These are phyloP conservation scores for Yamadazyma oceani DNA, from an alignment of 1,139 yeast genomes.

Conservation along the genomic window DNA sequence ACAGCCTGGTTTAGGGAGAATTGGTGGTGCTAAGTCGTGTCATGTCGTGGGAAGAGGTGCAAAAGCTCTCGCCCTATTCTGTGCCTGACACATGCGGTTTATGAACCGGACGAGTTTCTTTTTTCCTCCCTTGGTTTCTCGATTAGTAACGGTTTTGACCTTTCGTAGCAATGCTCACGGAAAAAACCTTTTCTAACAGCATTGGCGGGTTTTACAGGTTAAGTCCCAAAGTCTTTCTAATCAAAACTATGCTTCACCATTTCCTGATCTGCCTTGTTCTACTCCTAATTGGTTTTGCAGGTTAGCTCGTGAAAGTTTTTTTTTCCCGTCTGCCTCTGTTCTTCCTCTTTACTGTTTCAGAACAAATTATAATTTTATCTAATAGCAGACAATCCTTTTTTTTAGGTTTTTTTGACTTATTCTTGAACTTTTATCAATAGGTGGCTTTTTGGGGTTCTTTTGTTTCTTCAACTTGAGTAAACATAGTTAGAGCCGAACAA, in stretches of 20 bases:
- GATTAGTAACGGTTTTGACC: not conserved
- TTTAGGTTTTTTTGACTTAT: not conserved
- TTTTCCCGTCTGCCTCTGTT: not conserved
- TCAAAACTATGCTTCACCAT: not conserved
- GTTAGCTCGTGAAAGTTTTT: conserved; percentile 1
- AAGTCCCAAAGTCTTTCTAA: not conserved
- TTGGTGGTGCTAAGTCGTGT: no score
- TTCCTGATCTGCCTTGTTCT: conserved; percentile 1
- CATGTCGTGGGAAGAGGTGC: no score
- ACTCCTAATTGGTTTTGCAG: not conserved
- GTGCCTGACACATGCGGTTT: conserved; percentile 1
- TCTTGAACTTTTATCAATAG: no score
- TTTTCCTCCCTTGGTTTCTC: not conserved
- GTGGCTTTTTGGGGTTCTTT: no score
- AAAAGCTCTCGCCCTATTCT: no score
- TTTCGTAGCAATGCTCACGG: not conserved
- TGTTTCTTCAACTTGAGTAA: no score
- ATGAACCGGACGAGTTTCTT: not conserved
- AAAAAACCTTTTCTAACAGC: not conserved
- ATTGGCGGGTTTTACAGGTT: not conserved
- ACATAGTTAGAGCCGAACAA: no score
- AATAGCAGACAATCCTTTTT: not conserved
- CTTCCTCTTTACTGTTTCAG: conserved; percentile 2
- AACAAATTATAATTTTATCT: conserved; percentile 1
- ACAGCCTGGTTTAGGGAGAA: no score